Evolutionary conservation across 257 asterid species (phyloP).

Genomic region (Cordia subcordata): DNA sequence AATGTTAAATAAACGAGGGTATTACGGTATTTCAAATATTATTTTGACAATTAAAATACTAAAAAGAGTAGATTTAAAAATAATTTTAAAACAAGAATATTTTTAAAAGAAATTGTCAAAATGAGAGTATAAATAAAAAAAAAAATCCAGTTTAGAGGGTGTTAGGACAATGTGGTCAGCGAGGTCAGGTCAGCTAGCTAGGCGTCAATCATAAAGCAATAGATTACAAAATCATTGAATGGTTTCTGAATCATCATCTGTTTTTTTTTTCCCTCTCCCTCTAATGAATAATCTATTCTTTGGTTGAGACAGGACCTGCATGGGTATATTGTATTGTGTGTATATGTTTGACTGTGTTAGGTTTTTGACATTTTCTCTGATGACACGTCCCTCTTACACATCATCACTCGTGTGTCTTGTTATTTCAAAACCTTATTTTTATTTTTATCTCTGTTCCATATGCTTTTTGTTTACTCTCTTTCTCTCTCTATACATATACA

Average conservation of each 20-base stretch:
- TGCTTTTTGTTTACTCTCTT: too few relatives aligned
- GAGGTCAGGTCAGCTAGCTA: too few relatives aligned
- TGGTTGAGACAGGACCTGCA: constrained; percentile 14
- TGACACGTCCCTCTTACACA: constrained; percentile 24
- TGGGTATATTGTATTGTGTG: constrained; percentile 5
- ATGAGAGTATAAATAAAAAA: constrained; percentile 14
- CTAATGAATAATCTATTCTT: constrained; percentile 7
- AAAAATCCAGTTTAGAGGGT: constrained; percentile 22
- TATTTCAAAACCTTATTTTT: neutral
- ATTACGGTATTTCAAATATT: too few relatives aligned
- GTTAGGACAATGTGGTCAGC: constrained; percentile 4
- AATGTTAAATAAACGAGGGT: too few relatives aligned
- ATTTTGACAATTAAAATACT: too few relatives aligned
- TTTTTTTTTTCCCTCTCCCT: neutral
- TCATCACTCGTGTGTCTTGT: constrained; percentile 1
- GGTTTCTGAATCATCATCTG: constrained; percentile 23
- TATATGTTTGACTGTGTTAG: constrained; percentile 5
- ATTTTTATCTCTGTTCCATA: too few relatives aligned
- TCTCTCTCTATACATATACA: too few relatives aligned
- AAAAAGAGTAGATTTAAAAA: too few relatives aligned
- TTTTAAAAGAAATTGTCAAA: constrained; percentile 11
- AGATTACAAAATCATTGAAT: constrained; percentile 53
- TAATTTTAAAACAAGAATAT: too few relatives aligned
- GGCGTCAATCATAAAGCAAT: constrained; percentile 42
- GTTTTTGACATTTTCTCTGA: neutral